Evolutionary conservation across 148 eudicot genomes (phyloP).

Genomic region (Chenopodium berlandieri): DNA sequence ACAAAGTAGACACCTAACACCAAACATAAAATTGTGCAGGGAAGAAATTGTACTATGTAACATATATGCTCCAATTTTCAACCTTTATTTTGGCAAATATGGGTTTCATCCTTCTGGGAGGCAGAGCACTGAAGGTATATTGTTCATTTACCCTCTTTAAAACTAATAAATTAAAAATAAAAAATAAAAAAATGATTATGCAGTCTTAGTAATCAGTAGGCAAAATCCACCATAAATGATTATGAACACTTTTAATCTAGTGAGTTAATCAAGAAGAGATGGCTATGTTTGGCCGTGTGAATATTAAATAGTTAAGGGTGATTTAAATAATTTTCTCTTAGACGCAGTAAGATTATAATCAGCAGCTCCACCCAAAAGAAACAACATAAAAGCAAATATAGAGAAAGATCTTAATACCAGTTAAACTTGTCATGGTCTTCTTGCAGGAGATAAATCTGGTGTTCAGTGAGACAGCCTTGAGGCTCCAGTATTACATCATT

Average conservation of each 20-base stretch:
- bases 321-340: not conserved
- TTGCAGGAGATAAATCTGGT: slow-evolving; percentile 50
- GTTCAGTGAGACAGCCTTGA: slow-evolving; percentile 45
- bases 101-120: slow-evolving; percentile 74
- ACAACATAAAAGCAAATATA: not conserved
- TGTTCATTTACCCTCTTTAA: not conserved
- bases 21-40: slow-evolving; percentile 34
- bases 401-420: not conserved
- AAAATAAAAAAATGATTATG: not conserved
- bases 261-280: too few relatives aligned
- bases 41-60: slow-evolving; percentile 46
- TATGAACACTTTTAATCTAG: too few relatives aligned
- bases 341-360: too few relatives aligned
- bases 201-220: too few relatives aligned
- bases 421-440: not conserved
- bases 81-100: slow-evolving; percentile 48
- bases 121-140: slow-evolving; percentile 57
- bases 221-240: too few relatives aligned
- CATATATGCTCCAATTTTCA: slow-evolving; percentile 46
- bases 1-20: not conserved
- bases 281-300: too few relatives aligned
- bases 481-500: slow-evolving; percentile 61
- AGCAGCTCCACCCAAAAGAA: not conserved
- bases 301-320: too few relatives aligned
- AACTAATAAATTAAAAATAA: not conserved